Percentiles rank a stretch among this genome's conserved stretches.
These are phyloP conservation scores for Gastrodia elata DNA, from an alignment of 106 monocot species.

Conservation along the genomic window DNA sequence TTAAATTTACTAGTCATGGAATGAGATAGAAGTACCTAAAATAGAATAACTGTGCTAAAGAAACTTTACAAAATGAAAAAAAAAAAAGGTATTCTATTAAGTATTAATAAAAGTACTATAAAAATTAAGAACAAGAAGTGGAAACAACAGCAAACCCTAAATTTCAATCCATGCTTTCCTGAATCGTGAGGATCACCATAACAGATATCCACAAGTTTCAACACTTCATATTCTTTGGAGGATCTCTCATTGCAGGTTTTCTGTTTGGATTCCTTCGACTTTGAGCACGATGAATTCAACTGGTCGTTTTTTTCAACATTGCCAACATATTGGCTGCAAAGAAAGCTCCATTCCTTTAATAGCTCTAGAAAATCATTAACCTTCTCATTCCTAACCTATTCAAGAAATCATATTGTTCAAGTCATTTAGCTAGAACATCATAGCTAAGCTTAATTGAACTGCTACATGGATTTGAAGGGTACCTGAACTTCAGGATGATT, in stretches of 20 bases:
- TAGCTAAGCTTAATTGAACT: slow-evolving; percentile 2
- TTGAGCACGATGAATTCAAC: slow-evolving; percentile 7
- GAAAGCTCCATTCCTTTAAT: slow-evolving; percentile 70
- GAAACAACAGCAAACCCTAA: slow-evolving; percentile 45
- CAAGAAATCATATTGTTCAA: slow-evolving; percentile 10
- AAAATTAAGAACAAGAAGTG: background rate
- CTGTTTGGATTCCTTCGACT: slow-evolving; percentile 11
- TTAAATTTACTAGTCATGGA: background rate
- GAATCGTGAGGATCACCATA: slow-evolving; percentile 69
- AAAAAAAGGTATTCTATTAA: background rate
- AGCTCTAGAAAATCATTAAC: slow-evolving; percentile 66
- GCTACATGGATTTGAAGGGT: slow-evolving; percentile 15
- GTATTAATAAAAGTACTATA: background rate
- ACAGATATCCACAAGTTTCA: slow-evolving; percentile 62
- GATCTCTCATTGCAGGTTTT: slow-evolving; percentile 8
- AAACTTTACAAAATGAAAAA: background rate
- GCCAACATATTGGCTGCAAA: slow-evolving; percentile 40
- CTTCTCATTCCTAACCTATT: slow-evolving; percentile 74
- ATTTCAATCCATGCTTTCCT: slow-evolving; percentile 61
- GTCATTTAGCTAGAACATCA: background rate
- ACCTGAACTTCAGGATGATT: slow-evolving; percentile 85
- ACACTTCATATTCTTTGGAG: slow-evolving; percentile 69
- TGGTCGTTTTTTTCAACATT: slow-evolving; percentile 8
- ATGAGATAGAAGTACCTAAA: background rate
- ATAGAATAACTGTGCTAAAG: background rate